Evolutionary conservation across 495 filamentous ascomycete species (phyloP), one percentile per base, ranked within the genome.

Genomic region (Penicillium longicatenatum): DNA sequence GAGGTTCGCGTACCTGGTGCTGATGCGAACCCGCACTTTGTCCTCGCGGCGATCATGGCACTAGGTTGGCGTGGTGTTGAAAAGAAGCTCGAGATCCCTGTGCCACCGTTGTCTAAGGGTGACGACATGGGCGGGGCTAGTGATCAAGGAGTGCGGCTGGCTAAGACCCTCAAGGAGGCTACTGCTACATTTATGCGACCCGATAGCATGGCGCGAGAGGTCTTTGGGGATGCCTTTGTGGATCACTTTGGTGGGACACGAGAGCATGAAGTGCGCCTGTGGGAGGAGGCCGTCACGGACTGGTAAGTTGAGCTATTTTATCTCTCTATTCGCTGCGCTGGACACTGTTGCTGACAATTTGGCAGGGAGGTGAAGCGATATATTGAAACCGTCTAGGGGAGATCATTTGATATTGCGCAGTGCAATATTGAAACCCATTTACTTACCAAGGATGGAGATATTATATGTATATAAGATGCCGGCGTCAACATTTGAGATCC

Each of bases 231-330:
- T 71, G 89, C 88, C 10, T 98, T 98, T 72, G 93, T 98, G 8
- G 92, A 97, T 4, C 95, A 98, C 68, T 98, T 84, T 78, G 90
- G 87, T 4, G 94, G 94, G 8, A 97, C 94, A 21, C 84, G 94
- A 57, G 89, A 93, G 64, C 93, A 98, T 72, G 94, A 98, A 72
- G 81, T 92, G 62, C 78, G 86, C 57, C 73, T 96, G 17, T 98
- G 92, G 91, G 92, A 98, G 68, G 93, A 97, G 69, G 91, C 92
- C 1, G 92, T 96, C 8, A 96, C 92, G 22, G 93, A 96, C 71
- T 97, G 92, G 92, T 91, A 75, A 61, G 85, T 82, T 45, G 49
- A 19, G 17, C 16, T 17, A 6, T 7, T 16, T 52, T 20, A n/a
- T 51, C 17, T 33, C 48, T 45, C 48, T 20, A 6, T 24, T 43